Evolutionary conservation across 2,329 filamentous ascomycete genomes (phyloP).

Genomic region (Xylaria sp.): DNA sequence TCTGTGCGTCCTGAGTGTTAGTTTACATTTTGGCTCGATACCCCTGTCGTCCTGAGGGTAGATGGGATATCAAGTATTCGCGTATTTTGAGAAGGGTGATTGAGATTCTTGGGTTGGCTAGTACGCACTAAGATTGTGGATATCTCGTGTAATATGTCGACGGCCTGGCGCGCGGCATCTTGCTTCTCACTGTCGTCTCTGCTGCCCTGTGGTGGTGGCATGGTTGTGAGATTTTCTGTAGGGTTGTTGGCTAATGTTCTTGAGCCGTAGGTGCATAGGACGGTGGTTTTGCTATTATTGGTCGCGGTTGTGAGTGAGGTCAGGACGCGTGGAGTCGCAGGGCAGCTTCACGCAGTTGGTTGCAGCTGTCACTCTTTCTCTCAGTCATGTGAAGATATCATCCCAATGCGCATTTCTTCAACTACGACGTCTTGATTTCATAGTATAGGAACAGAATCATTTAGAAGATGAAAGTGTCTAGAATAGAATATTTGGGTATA

Average conservation of each 20-base stretch:
- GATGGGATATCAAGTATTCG: no score
- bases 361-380: slow-evolving; percentile 35
- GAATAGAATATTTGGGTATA: slow-evolving; percentile 31
- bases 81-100: slow-evolving; percentile 1
- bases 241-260: not conserved
- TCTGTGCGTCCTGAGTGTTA: slow-evolving; percentile 63
- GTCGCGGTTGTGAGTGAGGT: slow-evolving; percentile 14
- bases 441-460: not conserved
- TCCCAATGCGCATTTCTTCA: not conserved
- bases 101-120: slow-evolving; percentile 4
- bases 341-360: slow-evolving; percentile 35
- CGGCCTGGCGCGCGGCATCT: slow-evolving; percentile 80
- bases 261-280: not conserved
- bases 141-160: slow-evolving; percentile 85
- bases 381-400: not conserved
- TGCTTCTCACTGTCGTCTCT: slow-evolving; percentile 71
- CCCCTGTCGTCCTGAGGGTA: no score
- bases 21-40: not conserved
- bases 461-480: not conserved
- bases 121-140: slow-evolving; percentile 83
- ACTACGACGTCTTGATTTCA: not conserved
- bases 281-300: not conserved
- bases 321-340: slow-evolving; percentile 35
- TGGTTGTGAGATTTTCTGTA: slow-evolving; percentile 5
- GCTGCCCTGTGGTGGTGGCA: slow-evolving; percentile 47